Percentiles rank a stretch among this genome's conserved stretches.
Evolutionary conservation across 2,329 filamentous ascomycete genomes (phyloP).

Genomic region (Trichoderma atroviride): DNA sequence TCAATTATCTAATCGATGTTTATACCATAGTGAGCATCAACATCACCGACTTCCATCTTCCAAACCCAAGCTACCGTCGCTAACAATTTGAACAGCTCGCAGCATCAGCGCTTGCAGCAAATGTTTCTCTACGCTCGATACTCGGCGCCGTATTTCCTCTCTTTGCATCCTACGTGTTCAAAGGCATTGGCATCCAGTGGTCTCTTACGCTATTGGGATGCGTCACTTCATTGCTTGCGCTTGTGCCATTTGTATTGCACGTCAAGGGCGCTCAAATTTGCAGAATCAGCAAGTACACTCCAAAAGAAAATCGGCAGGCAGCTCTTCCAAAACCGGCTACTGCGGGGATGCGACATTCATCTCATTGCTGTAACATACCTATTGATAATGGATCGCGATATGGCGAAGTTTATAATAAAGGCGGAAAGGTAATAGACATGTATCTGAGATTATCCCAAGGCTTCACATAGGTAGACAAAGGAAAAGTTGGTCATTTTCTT

Average conservation of each 20-base stretch:
- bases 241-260: neutral
- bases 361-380: neutral
- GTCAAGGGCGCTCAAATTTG: neutral
- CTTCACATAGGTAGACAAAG: neutral
- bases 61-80: neutral
- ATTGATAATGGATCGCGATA: neutral
- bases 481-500: neutral
- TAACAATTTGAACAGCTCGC: neutral
- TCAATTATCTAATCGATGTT: conserved; percentile 3
- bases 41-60: neutral
- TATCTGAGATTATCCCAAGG: neutral
- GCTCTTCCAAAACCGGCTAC: neutral
- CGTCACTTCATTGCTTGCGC: neutral
- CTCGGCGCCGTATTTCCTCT: conserved; percentile 1
- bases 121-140: neutral
- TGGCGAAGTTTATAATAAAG: neutral
- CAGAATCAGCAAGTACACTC: neutral
- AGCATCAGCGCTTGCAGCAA: neutral
- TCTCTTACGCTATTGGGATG: neutral
- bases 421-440: neutral
- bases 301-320: neutral
- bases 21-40: neutral
- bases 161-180: conserved; percentile 5
- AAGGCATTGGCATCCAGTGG: neutral
- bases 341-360: neutral